Conservation (phyloP, 2,329 filamentous ascomycete genomes). For the Sporothrix brunneoviolacea region DNA sequence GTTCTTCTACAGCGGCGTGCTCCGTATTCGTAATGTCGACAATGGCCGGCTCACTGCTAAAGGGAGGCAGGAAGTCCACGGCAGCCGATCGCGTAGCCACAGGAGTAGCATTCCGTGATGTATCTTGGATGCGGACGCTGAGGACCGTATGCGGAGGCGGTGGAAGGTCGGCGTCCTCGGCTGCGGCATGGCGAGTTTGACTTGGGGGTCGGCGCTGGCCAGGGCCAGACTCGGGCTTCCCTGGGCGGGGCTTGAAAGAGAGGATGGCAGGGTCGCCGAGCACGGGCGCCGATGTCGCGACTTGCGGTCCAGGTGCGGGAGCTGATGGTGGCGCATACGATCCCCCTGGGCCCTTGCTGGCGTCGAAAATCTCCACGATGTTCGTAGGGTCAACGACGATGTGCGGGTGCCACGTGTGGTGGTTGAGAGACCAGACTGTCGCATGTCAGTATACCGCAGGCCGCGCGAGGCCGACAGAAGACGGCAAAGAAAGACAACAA, state of each 20-base stretch:
- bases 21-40: not conserved
- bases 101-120: constrained; percentile 1
- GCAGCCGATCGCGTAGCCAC: not conserved
- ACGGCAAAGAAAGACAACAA: no score
- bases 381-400: constrained; percentile 42
- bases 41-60: not conserved
- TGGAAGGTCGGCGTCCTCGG: not conserved
- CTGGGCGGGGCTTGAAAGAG: constrained; percentile 11
- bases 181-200: not conserved
- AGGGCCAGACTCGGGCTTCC: not conserved
- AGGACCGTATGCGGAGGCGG: not conserved
- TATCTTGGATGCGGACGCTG: not conserved
- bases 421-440: constrained; percentile 34
- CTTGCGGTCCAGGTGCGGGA: not conserved
- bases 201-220: not conserved
- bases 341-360: constrained; percentile 10
- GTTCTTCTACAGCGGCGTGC: not conserved
- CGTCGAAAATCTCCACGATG: constrained; percentile 17
- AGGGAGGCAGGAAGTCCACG: no score
- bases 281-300: constrained; percentile 13
- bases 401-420: constrained; percentile 32
- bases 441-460: not conserved
- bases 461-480: not conserved
- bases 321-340: constrained; percentile 12
- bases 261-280: constrained; percentile 19